Base-by-base conservation (phyloP, 2,329 filamentous ascomycete genomes). In the Penicillium italicum region DNA sequence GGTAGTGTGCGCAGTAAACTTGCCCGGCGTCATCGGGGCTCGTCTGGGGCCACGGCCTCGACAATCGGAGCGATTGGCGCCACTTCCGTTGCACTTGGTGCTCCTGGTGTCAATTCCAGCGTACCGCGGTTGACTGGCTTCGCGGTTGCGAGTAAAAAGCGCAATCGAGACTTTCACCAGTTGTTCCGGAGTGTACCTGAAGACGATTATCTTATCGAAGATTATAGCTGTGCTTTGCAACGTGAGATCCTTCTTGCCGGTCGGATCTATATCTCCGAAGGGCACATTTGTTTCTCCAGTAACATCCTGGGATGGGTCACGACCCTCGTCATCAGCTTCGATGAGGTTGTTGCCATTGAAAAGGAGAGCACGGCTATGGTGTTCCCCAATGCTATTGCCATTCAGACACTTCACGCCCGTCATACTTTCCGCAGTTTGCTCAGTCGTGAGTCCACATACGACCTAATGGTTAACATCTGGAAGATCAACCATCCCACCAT, bases 291-390 rank as follows among this genome's bases (percentile, higher is more conserved):
- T 78, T 99, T 99, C 75, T 97, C 92, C 68, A 97, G 94, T 79
- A 99, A 99, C 71, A 99, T 99, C 62, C 84, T 99, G 44, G 94
- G 94, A 51, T 99, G 94, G 94, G 89, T 95, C 22, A 99, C 94
- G 0, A 99, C 94, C 1, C 79, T 99, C 40, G 93, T 99, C 50
- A 96, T 99, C 78, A 95, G 91, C 72, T 99, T 99, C 71, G 94
- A 99, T 69, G 94, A 99, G 73, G 90, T 99, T 55, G 90, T 97
- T 20, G 91, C 93, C 0, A 89, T 99, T 8, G 94, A 99, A 75
- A 97, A 97, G 77, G 89, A 96, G 72, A 97, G 87, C 70, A 99
- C 94, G 0, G 94, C 94, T 0, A 82, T 99, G 57, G 81, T 99
- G 1, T 97, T 99, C 76, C 96, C 95, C 57, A 99, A 99, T 69